phyloP scores from a whole-genome alignment of 208 protist genomes.

The Acanthamoeba royreba region DNA sequence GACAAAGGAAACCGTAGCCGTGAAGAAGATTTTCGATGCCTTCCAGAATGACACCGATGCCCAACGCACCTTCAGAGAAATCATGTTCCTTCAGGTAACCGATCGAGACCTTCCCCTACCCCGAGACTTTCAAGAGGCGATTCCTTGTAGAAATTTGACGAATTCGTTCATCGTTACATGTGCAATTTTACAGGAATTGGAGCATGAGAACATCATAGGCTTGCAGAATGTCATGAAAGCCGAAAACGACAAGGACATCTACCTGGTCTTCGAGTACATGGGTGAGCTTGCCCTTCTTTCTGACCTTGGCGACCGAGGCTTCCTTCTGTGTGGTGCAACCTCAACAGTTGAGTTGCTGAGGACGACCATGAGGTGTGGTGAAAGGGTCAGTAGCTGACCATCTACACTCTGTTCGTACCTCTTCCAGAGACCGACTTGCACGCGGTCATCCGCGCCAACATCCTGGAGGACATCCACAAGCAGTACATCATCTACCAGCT shows the following conservation, averaged over 20 bases:
- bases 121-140: no score
- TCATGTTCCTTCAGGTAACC: slow-evolving; percentile 93
- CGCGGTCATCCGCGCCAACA: slow-evolving; percentile 95
- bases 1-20: slow-evolving; percentile 88
- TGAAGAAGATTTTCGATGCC: slow-evolving; percentile 95
- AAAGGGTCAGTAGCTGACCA: no score
- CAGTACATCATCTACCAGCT: slow-evolving; percentile 97
- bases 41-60: slow-evolving; percentile 83
- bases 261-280: slow-evolving; percentile 98
- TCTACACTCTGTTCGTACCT: not conserved
- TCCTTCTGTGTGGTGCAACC: not conserved
- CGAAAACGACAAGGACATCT: slow-evolving; percentile 96
- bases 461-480: slow-evolving; percentile 95
- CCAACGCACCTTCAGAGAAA: slow-evolving; percentile 93
- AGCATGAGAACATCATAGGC: slow-evolving; percentile 96
- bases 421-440: slow-evolving; percentile 82
- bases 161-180: not conserved
- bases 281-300: slow-evolving; percentile 52
- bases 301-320: not conserved
- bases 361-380: not conserved
- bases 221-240: slow-evolving; percentile 95
- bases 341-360: not conserved
- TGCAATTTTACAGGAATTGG: slow-evolving; percentile 84
- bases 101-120: no score
- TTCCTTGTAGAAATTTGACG: not conserved